A percentile compares a stretch with the other conserved stretches of the same genome.
These are phyloP conservation scores for Vickermania spadyakhi DNA, from an alignment of 208 protist species.

Conservation along the genomic window DNA sequence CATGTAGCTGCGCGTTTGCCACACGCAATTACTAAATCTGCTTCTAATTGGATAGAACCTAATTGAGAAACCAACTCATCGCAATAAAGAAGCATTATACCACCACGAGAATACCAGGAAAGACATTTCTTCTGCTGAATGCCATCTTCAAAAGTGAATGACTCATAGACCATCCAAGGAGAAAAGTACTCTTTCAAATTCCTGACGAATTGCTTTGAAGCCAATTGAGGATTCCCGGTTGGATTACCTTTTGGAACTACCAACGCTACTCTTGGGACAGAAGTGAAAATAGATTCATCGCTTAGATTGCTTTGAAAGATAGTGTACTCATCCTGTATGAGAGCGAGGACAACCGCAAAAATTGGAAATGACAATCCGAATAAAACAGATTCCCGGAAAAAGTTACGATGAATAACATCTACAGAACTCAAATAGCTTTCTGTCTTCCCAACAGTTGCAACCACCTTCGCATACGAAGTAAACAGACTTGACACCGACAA, in stretches of 20 bases:
- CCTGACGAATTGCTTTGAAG: conserved; percentile 25
- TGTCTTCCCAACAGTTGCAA: too few relatives aligned
- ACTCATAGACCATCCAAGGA: conserved; percentile 30
- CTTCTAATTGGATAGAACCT: conserved; percentile 35
- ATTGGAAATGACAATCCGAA: conserved; percentile 56
- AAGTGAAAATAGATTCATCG: background rate
- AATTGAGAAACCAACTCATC: conserved; percentile 45
- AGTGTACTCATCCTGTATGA: conserved; percentile 30
- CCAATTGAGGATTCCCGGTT: conserved; percentile 20
- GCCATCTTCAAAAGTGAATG: conserved; percentile 5
- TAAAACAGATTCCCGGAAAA: conserved; percentile 22
- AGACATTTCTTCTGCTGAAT: background rate
- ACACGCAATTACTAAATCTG: conserved; percentile 54
- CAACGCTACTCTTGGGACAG: conserved; percentile 30
- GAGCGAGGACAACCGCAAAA: conserved; percentile 34
- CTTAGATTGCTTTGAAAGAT: background rate
- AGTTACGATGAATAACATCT: conserved; percentile 20
- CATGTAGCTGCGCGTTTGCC: conserved; percentile 39
- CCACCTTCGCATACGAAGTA: conserved; percentile 19
- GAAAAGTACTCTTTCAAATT: conserved; percentile 38
- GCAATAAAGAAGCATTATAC: conserved; percentile 41
- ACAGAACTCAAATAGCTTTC: conserved; percentile 17
- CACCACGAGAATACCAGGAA: conserved; percentile 38
- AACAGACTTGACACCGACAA: conserved; percentile 23
- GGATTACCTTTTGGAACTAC: conserved; percentile 32